Conservation (phyloP, 495 filamentous ascomycete genomes). For the Parachaetomium inaequale region DNA sequence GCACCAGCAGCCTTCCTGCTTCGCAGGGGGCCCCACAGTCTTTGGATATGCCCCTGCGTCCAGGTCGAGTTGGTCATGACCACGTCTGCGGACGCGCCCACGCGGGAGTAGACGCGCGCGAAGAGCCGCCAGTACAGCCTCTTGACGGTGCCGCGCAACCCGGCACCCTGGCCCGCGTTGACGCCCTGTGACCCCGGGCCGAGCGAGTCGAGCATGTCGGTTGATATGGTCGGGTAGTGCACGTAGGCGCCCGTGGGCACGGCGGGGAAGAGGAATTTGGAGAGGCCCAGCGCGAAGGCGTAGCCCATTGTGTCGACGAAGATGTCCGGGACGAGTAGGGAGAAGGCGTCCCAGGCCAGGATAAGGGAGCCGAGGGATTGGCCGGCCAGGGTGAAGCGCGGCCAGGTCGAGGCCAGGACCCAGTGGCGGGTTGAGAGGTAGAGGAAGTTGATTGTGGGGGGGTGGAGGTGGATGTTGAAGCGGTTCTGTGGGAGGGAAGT, state of each 20-base stretch:
- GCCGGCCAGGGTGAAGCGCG: conserved; percentile 89
- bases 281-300: conserved; percentile 79
- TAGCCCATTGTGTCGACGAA: conserved; percentile 99
- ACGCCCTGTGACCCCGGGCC: conserved; percentile 67
- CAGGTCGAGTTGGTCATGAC: conserved; percentile 97
- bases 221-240: conserved; percentile 97
- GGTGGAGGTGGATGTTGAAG: conserved; percentile 88
- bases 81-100: conserved; percentile 77
- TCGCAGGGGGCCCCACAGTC: conserved; percentile 68
- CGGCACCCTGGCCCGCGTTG: conserved; percentile 75
- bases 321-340: conserved; percentile 83
- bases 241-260: conserved; percentile 92
- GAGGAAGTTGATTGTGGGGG: conserved; percentile 78
- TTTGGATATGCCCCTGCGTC: conserved; percentile 80
- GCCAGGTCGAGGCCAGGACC: conserved; percentile 78
- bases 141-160: conserved; percentile 63
- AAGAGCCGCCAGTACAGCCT: conserved; percentile 82
- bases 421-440: conserved; percentile 85
- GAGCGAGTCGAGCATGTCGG: conserved; percentile 90
- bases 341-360: conserved; percentile 90
- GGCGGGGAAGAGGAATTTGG: conserved; percentile 73
- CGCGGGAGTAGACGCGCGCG: conserved; percentile 71
- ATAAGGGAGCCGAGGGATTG: conserved; percentile 84
- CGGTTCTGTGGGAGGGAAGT: conserved; percentile 52
- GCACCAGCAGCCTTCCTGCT: conserved; percentile 27